Evolutionary conservation across 23 red algal genomes (phyloP), one percentile per base, ranked within the genome.

Genomic region (Gracilariopsis chorda): DNA sequence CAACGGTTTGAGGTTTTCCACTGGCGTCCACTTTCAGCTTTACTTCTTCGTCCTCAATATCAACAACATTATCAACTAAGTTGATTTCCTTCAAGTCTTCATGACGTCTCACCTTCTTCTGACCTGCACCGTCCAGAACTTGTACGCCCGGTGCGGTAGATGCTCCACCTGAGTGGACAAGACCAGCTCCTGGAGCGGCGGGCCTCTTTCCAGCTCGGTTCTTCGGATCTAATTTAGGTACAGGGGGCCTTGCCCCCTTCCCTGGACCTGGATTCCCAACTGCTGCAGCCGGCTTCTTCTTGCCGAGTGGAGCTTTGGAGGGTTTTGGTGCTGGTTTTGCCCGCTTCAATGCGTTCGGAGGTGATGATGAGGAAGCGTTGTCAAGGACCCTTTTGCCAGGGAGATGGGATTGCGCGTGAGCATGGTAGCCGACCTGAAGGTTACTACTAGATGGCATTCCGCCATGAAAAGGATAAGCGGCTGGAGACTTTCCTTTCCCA

Each of bases 1-100:
- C 75, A 41, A 53, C 63, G 16, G 70, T 39, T 17, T 85, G 57
- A 7, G 39, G 61, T 34, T 34, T 73, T 73, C 67, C 67, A 23
- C 47, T 73, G 1, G 68, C 84, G 63, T 78, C 84, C 1, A 64
- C 44, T 14, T 51, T 65, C 17, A 82, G 74, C 53, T 70, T 72
- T 21, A 79, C 88, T 37, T 81, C 77, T 27, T 91, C 88, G 39
- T 91, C 75, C 51, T 82, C 88, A 82, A 91, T 80, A 56, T 82
- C 77, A 34, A 91, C 88, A 13, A 91, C 77, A 28, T 82, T 73
- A 62, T 82, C 47, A 36, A 91, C 88, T 12, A 91, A 12, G 37
- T 67, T 82, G 55, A 91, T 68, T 34, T 82, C 88, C 17, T 73
- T 73, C 40, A 73, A 73, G 42, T 91, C 88, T 14, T 82, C 88